Evolutionary conservation across 495 filamentous ascomycete species (phyloP).

Genomic region (Corynascus novoguineensis): DNA sequence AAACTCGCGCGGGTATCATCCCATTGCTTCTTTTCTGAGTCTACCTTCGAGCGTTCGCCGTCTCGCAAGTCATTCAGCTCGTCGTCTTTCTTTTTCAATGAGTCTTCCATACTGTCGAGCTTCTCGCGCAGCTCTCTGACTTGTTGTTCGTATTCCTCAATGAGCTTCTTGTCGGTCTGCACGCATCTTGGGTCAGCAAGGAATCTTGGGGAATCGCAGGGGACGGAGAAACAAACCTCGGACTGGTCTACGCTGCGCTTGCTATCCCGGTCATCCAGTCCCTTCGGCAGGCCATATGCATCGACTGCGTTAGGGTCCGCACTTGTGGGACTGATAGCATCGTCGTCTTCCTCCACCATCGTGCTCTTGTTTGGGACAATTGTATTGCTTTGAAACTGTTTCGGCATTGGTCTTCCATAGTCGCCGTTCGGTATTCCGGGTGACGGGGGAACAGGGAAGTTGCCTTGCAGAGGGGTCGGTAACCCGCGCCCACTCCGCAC

Average conservation of each 20-base stretch:
- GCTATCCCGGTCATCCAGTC: conserved; percentile 44
- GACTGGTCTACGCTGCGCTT: conserved; percentile 51
- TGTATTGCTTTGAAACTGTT: conserved; percentile 90
- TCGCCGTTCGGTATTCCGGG: conserved; percentile 37
- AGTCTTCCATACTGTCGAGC: conserved; percentile 63
- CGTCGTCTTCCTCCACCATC: conserved; percentile 95
- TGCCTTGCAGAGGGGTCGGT: conserved; percentile 31
- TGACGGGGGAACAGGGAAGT: conserved; percentile 45
- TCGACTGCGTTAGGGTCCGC: conserved; percentile 53
- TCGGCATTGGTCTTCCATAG: conserved; percentile 60
- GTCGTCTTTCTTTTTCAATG: conserved; percentile 47
- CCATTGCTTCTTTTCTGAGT: conserved; percentile 63
- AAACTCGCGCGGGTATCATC: conserved; percentile 64
- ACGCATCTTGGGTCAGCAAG: neutral
- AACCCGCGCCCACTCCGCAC: conserved; percentile 34
- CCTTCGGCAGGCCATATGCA: conserved; percentile 57
- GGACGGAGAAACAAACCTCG: conserved; percentile 40
- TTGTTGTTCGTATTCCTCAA: conserved; percentile 73
- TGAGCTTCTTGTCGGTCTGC: conserved; percentile 61
- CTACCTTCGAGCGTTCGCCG: conserved; percentile 43
- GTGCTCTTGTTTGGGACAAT: conserved; percentile 97
- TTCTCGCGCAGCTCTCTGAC: conserved; percentile 69
- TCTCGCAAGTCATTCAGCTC: conserved; percentile 40
- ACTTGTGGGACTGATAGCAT: conserved; percentile 37
- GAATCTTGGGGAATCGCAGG: neutral